Percentiles rank a stretch among this genome's conserved stretches.
Conservation (phyloP, 73 alveolate species). For the Urostyla sp. region DNA sequence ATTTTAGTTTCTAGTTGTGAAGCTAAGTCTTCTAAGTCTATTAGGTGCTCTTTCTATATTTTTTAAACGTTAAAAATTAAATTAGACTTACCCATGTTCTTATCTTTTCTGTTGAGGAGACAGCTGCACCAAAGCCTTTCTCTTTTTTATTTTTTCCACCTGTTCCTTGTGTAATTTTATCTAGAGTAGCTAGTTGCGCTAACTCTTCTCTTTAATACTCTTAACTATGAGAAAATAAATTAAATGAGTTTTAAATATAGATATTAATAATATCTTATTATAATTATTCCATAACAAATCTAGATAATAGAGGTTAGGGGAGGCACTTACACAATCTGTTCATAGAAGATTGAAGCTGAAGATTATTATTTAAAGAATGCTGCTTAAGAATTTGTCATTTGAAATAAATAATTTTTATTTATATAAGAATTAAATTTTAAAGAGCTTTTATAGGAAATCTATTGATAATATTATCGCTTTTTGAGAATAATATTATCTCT, state of each 20-base stretch:
- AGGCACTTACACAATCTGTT: slow-evolving; percentile 35
- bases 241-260: too few relatives aligned
- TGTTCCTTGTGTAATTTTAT: background rate
- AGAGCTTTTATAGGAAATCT: too few relatives aligned
- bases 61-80: background rate
- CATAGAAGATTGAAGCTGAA: slow-evolving; percentile 40
- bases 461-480: too few relatives aligned
- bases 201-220: slow-evolving; percentile 37
- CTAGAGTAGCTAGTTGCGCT: slow-evolving; percentile 3
- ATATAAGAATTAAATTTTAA: too few relatives aligned
- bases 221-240: background rate
- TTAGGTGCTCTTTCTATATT: slow-evolving; percentile 40
- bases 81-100: slow-evolving; percentile 34
- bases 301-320: slow-evolving; percentile 30
- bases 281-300: too few relatives aligned
- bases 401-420: too few relatives aligned
- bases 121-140: slow-evolving; percentile 40
- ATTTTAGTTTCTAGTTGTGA: slow-evolving; percentile 16
- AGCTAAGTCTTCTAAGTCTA: background rate
- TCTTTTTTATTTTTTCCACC: background rate
- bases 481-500: background rate
- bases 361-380: background rate
- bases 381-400: too few relatives aligned
- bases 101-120: slow-evolving; percentile 66
- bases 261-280: too few relatives aligned